phyloP scores from a whole-genome alignment of 768 basidiomycete species.

The Amanita pallidorosea region DNA sequence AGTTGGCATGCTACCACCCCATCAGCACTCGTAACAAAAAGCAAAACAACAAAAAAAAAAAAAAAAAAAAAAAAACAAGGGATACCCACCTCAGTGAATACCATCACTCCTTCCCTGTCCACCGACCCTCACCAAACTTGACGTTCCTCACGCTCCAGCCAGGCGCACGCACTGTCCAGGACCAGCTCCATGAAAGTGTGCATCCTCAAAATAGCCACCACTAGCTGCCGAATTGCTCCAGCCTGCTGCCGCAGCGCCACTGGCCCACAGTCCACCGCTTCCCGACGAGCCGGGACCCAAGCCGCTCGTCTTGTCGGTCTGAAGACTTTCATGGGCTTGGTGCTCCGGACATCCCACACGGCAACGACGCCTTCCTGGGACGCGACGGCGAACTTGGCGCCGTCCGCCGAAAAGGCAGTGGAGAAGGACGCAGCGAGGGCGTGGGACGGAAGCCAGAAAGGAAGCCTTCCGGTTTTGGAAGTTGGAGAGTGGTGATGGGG shows the following conservation, averaged over 20 bases:
- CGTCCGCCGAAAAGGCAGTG: slow-evolving; percentile 67
- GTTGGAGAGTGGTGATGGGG: slow-evolving; percentile 55
- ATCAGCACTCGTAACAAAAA: neutral
- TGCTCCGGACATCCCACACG: slow-evolving; percentile 75
- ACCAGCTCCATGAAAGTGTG: slow-evolving; percentile 56
- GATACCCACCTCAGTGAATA: slow-evolving; percentile 73
- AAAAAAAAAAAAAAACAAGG: neutral
- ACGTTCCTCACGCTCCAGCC: slow-evolving; percentile 82
- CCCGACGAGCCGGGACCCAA: neutral
- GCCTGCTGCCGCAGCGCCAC: slow-evolving; percentile 23
- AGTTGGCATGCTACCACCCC: slow-evolving; percentile 55
- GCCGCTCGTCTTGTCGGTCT: slow-evolving; percentile 36
- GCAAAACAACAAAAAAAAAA: too few relatives aligned
- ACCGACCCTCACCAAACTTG: slow-evolving; percentile 62
- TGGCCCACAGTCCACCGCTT: slow-evolving; percentile 14
- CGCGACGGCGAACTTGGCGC: slow-evolving; percentile 72
- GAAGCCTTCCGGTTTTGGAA: slow-evolving; percentile 44
- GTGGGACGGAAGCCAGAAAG: slow-evolving; percentile 26
- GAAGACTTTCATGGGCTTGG: slow-evolving; percentile 60
- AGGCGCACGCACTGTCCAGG: slow-evolving; percentile 41
- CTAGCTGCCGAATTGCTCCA: slow-evolving; percentile 19
- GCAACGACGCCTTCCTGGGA: slow-evolving; percentile 74
- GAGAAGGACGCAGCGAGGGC: slow-evolving; percentile 63
- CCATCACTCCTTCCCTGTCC: slow-evolving; percentile 60
- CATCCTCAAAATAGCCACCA: slow-evolving; percentile 37